Evolutionary conservation across 306 rosid genomes (phyloP).

Genomic region (Cucurbita moschata): DNA sequence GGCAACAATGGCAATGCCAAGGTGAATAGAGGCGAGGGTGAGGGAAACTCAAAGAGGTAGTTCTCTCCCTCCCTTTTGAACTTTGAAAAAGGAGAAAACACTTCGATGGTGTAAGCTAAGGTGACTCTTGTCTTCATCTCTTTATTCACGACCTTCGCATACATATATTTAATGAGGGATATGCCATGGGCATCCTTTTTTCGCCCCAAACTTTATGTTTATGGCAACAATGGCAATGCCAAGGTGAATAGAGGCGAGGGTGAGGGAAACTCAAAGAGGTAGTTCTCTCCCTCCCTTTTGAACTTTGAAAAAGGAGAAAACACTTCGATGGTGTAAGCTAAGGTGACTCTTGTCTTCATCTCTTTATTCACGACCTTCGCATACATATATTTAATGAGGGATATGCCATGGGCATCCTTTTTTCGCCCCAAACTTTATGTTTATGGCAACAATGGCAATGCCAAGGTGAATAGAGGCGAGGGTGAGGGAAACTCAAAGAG

Average conservation of each 20-base stretch:
- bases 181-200: not conserved
- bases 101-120: no score
- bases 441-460: not conserved
- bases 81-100: not conserved
- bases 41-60: not conserved
- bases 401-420: not conserved
- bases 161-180: not conserved
- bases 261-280: not conserved
- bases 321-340: no score
- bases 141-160: not conserved
- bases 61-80: not conserved
- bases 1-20: not conserved
- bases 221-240: not conserved
- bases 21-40: not conserved
- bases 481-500: not conserved
- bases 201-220: not conserved
- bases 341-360: not conserved
- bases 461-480: not conserved
- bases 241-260: not conserved
- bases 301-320: not conserved
- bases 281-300: not conserved
- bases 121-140: not conserved
- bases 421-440: not conserved
- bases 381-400: not conserved
- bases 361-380: not conserved